Evolutionary conservation across 495 filamentous ascomycete genomes (phyloP).

Genomic region (Podospora bellae-mahoneyi): DNA sequence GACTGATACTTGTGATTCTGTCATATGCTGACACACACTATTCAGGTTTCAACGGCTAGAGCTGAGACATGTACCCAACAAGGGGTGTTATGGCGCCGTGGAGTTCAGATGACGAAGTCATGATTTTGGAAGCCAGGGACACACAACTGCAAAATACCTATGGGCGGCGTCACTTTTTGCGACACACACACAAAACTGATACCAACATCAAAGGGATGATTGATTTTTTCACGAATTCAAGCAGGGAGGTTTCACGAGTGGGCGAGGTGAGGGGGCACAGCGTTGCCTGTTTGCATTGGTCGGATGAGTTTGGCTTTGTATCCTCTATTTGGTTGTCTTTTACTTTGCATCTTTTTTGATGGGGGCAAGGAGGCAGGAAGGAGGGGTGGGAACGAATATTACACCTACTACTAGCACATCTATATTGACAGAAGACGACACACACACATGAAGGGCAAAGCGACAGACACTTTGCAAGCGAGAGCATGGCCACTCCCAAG

Average conservation of each 20-base stretch:
- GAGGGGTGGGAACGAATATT: neutral
- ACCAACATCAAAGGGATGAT: neutral
- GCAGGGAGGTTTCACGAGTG: neutral
- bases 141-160: neutral
- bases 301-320: conserved; percentile 1
- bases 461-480: neutral
- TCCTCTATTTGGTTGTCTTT: neutral
- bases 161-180: neutral
- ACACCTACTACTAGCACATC: neutral
- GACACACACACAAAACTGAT: neutral
- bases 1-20: neutral
- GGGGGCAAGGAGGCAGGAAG: neutral
- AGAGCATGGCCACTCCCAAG: neutral
- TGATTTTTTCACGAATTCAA: neutral
- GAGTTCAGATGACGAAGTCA: conserved; percentile 75
- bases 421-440: neutral
- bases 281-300: neutral
- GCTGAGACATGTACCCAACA: conserved; percentile 79
- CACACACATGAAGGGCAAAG: neutral
- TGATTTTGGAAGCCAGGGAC: neutral
- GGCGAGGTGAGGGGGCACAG: neutral
- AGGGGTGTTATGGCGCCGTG: conserved; percentile 80
- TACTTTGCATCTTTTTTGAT: neutral
- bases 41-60: conserved; percentile 86
- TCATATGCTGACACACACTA: conserved; percentile 6